Evolutionary conservation across 176 grass and related monocot species (phyloP).

Genomic region (Bonia amplexicaulis): DNA sequence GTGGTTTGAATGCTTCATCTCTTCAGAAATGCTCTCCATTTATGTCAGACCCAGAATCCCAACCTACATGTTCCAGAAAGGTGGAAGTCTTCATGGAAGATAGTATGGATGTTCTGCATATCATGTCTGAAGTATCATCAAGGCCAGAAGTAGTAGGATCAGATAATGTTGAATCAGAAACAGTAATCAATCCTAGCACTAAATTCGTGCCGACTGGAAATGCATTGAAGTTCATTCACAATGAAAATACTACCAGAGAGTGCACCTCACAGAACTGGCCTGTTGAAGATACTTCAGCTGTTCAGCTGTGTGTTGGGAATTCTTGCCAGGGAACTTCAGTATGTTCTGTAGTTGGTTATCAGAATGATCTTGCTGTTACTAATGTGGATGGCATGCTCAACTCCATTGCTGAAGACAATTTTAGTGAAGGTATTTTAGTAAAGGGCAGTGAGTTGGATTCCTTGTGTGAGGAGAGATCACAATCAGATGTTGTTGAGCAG

Average conservation of each 20-base stretch:
- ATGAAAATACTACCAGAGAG: slow-evolving; percentile 16
- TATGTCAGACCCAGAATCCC: neutral
- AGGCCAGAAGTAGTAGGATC: slow-evolving; percentile 15
- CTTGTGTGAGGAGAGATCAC: slow-evolving; percentile 16
- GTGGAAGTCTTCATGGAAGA: slow-evolving; percentile 1
- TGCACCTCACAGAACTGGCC: slow-evolving; percentile 3
- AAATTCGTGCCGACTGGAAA: neutral
- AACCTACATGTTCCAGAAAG: slow-evolving; percentile 18
- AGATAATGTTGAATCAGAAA: slow-evolving; percentile 13
- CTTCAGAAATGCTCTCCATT: neutral
- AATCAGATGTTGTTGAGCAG: neutral
- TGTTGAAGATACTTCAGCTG: slow-evolving; percentile 16
- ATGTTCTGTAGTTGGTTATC: slow-evolving; percentile 11
- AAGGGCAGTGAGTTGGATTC: slow-evolving; percentile 23
- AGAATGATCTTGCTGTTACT: slow-evolving; percentile 22
- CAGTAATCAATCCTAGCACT: neutral
- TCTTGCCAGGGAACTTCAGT: neutral
- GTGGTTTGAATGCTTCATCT: neutral
- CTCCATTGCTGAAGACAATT: neutral
- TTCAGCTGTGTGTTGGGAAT: slow-evolving; percentile 22
- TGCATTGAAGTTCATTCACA: neutral
- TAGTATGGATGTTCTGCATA: neutral
- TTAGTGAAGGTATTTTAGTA: neutral
- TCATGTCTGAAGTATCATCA: slow-evolving; percentile 20
- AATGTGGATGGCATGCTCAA: neutral